Base-by-base conservation (phyloP, 345 rosid species). In the Kandelia obovata region DNA sequence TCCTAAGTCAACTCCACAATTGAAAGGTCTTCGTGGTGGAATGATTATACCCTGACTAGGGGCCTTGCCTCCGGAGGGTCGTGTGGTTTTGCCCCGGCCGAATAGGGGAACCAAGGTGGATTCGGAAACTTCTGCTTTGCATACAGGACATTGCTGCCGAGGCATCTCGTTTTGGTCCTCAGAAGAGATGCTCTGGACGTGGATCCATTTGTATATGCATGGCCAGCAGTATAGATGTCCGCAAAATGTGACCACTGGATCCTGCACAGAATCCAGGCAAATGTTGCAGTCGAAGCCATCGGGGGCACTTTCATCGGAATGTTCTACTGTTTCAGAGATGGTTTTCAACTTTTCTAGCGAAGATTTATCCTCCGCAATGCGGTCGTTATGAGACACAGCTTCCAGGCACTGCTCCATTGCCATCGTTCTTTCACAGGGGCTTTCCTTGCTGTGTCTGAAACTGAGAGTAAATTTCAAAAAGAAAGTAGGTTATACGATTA, bases 171-270 rank as follows among this genome's bases (percentile, higher is more conserved):
- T 81, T 25, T 76, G 71, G 20, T 82, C 77, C 26, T 83, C 76
- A 0, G 75, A 8, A 1, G 85, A 74, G 28, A 67, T 57, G 61
- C 68, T 73, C 51, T 78, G 86, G 30, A 77, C 74, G 80, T 88
- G 71, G 68, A 91, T 93, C 98, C 98, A 94, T 73, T 77, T 87
- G 87, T 95, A 89, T 39, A 92, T 86, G 66, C 99, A 95, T 11
- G 96, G 96, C 97, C 97, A 95, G 71, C 99, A 95, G 73, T 80
- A 95, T 64, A 95, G 89, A 70, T 95, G 99, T 61, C 99, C 99
- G 1, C 97, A 95, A 64, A 86, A 88, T 0, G 97, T 95, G 1
- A 92, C 96, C 56, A 95, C 96, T 0, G 99, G 97, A 20, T 95
- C 97, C 60, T 81, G 89, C 39, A 87, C 99, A 0, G 83, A 59